Conservation (phyloP, 129 eudicot genomes). For the Kitagawia praeruptora region DNA sequence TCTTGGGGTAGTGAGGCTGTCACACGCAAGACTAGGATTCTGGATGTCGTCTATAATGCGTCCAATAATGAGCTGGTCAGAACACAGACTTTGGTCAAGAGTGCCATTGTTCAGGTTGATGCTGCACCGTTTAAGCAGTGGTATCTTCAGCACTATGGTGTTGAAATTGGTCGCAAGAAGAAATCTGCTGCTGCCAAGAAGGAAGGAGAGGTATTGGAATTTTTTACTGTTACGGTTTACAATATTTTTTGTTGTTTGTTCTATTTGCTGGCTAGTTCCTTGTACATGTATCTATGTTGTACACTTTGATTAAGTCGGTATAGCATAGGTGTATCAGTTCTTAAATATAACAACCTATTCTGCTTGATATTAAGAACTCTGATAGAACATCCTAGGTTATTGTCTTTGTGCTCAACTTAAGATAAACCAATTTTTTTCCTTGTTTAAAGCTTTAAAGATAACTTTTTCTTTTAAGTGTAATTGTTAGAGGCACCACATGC, state of each 20-base stretch:
- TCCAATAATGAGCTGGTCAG: conserved; percentile 85
- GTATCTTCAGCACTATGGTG: conserved; percentile 84
- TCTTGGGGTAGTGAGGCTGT: conserved; percentile 92
- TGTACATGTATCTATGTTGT: background rate
- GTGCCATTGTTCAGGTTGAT: conserved; percentile 83
- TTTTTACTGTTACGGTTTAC: no score
- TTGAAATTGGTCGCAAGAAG: conserved; percentile 89
- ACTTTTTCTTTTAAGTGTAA: no score
- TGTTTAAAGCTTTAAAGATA: no score
- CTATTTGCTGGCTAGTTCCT: background rate
- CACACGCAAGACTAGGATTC: conserved; percentile 64
- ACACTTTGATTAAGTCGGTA: background rate
- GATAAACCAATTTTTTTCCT: background rate
- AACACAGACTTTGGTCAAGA: conserved; percentile 71
- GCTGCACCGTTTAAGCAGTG: conserved; percentile 91
- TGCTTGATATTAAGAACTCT: background rate
- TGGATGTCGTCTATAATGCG: conserved; percentile 82
- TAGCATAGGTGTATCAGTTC: background rate
- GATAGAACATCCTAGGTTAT: no score
- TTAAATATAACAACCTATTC: no score
- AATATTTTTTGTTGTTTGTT: background rate
- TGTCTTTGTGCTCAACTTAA: background rate
- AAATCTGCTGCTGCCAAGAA: conserved; percentile 52
- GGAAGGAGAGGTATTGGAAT: conserved; percentile 62
- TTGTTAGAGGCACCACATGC: no score